phyloP scores from a whole-genome alignment of 306 rosid species.

The Canavalia ensiformis region DNA sequence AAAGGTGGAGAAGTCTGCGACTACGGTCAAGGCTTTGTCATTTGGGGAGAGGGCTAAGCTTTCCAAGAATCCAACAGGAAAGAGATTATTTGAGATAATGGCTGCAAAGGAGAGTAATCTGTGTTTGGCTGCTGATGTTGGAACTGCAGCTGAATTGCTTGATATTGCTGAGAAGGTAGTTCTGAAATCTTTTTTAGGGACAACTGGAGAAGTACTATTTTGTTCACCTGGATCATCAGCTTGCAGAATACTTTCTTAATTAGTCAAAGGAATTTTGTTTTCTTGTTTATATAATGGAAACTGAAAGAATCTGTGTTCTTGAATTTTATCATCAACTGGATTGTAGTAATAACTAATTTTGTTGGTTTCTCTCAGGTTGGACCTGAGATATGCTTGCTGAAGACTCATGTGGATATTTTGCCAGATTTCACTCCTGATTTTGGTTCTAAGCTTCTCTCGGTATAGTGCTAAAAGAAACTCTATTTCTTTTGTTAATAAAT shows the following conservation, averaged over 20 bases:
- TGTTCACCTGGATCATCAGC: slow-evolving; percentile 30
- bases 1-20: slow-evolving; percentile 53
- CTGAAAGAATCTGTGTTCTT: background rate
- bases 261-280: background rate
- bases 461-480: slow-evolving; percentile 49
- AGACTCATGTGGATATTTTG: slow-evolving; percentile 93
- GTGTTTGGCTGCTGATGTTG: slow-evolving; percentile 90
- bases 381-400: slow-evolving; percentile 92
- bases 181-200: slow-evolving; percentile 17
- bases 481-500: background rate
- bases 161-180: slow-evolving; percentile 82
- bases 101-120: slow-evolving; percentile 81
- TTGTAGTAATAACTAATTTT: slow-evolving; percentile 25
- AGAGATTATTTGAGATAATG: slow-evolving; percentile 85
- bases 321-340: background rate
- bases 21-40: slow-evolving; percentile 59
- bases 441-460: slow-evolving; percentile 84
- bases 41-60: slow-evolving; percentile 77
- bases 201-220: background rate
- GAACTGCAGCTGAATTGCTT: slow-evolving; percentile 81
- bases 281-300: background rate
- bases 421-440: slow-evolving; percentile 93
- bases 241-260: background rate
- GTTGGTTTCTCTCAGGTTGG: slow-evolving; percentile 69
- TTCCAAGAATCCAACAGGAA: slow-evolving; percentile 84